phyloP scores from a whole-genome alignment of 106 monocot genomes.

The Triglochin maritima region DNA sequence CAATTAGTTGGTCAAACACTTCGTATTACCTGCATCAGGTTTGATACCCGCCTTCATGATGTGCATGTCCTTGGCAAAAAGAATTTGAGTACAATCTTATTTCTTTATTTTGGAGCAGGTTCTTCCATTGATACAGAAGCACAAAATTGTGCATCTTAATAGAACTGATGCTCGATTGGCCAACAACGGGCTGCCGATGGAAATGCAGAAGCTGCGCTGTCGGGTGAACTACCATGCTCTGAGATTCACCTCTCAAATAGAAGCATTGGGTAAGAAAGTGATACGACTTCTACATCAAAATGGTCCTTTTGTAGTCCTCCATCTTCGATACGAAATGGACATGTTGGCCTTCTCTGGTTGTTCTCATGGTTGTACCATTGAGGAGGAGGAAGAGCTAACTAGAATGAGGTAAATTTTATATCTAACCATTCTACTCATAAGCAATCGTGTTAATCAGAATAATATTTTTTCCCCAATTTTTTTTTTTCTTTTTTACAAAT shows the following conservation, averaged over 20 bases:
- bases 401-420: conserved; percentile 50
- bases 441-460: background rate
- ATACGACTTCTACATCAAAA: conserved; percentile 41
- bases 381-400: conserved; percentile 60
- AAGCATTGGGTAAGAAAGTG: conserved; percentile 65
- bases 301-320: conserved; percentile 87
- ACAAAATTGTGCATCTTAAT: conserved; percentile 72
- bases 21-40: conserved; percentile 79
- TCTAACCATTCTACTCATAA: background rate
- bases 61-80: background rate
- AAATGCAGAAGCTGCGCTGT: conserved; percentile 77
- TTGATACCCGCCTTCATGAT: background rate
- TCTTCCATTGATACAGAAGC: conserved; percentile 71
- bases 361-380: conserved; percentile 66
- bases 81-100: background rate
- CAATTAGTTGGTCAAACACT: conserved; percentile 86
- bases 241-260: conserved; percentile 70
- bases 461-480: background rate
- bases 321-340: conserved; percentile 15
- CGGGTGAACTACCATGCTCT: conserved; percentile 60
- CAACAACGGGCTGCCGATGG: conserved; percentile 68
- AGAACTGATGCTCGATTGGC: conserved; percentile 87
- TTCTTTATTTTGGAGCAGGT: conserved; percentile 28
- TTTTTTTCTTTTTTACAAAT: background rate
- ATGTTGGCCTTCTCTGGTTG: conserved; percentile 92